These are phyloP conservation scores for Epipyxis sp. DNA, from an alignment of 108 stramenopile genomes.

Conservation along the genomic window DNA sequence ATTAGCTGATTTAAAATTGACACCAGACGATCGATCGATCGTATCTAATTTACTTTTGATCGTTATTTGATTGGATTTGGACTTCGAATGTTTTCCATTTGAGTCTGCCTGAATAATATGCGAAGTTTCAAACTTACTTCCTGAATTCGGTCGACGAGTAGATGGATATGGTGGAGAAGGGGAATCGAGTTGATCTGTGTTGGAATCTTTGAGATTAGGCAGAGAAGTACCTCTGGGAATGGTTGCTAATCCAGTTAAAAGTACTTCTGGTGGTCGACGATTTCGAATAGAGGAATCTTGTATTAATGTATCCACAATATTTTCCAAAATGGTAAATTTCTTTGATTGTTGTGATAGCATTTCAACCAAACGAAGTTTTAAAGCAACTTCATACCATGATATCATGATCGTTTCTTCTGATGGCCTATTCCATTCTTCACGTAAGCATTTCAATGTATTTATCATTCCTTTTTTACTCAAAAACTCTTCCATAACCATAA, in stretches of 20 bases:
- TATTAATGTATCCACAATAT: conserved; percentile 2
- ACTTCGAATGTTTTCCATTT: not conserved
- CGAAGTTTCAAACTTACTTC: not conserved
- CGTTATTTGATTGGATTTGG: not conserved
- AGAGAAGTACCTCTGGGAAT: not conserved
- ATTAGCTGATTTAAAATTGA: not conserved
- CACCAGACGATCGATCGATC: not conserved
- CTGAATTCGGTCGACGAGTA: not conserved
- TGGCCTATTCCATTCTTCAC: conserved; percentile 11
- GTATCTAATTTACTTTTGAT: not conserved
- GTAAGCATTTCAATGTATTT: conserved; percentile 4
- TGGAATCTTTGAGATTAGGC: not conserved
- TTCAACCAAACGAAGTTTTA: not conserved
- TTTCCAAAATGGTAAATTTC: not conserved
- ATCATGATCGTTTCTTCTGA: not conserved
- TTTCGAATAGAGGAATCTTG: conserved; percentile 15
- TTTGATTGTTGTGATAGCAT: not conserved
- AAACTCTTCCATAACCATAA: conserved; percentile 11
- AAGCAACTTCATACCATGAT: conserved; percentile 27
- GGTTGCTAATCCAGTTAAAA: not conserved
- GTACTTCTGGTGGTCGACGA: not conserved
- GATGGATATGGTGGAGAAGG: not conserved
- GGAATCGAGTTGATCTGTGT: not conserved
- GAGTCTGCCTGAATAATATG: not conserved
- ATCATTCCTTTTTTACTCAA: not conserved